Conservation (phyloP, 2,329 filamentous ascomycete species). For the Clarireedia paspali region DNA sequence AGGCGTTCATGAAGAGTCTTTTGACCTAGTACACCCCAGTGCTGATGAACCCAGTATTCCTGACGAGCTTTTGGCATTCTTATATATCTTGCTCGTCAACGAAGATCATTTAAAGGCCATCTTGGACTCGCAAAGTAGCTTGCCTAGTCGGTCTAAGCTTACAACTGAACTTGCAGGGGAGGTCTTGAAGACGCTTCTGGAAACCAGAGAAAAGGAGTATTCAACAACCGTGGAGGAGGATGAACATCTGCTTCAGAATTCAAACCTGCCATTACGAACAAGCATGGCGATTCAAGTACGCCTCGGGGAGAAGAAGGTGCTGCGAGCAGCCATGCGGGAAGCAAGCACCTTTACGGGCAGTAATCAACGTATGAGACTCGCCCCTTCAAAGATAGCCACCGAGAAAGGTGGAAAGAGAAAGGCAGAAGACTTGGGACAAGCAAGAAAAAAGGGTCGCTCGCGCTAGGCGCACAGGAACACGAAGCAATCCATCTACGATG, state of each 20-base stretch:
- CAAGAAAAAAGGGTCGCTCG: conserved; percentile 19
- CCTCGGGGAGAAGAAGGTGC: conserved; percentile 55
- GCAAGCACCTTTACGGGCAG: conserved; percentile 25
- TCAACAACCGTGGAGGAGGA: conserved; percentile 46
- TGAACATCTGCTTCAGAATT: conserved; percentile 30
- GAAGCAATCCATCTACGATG: neutral
- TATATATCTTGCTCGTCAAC: conserved; percentile 37
- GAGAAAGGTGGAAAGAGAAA: conserved; percentile 16
- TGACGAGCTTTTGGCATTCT: conserved; percentile 31
- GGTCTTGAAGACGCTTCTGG: conserved; percentile 33
- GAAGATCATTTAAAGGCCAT: conserved; percentile 31
- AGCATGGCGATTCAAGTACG: conserved; percentile 53
- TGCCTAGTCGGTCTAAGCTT: conserved; percentile 35
- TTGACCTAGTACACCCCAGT: conserved; percentile 38
- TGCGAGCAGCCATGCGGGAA: conserved; percentile 39
- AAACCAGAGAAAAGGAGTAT: conserved; percentile 40
- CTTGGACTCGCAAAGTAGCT: conserved; percentile 29
- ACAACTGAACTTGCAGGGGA: conserved; percentile 32
- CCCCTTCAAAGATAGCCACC: neutral
- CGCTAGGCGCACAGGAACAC: conserved; percentile 5
- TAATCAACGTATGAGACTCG: conserved; percentile 29
- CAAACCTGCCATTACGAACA: conserved; percentile 27
- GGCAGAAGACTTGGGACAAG: conserved; percentile 11
- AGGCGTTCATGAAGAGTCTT: conserved; percentile 52
- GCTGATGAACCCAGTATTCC: conserved; percentile 25